A percentile compares a stretch with the other conserved stretches of the same genome.
Evolutionary conservation across 2,329 filamentous ascomycete species (phyloP).

Genomic region (Pseudogymnoascus sp.): DNA sequence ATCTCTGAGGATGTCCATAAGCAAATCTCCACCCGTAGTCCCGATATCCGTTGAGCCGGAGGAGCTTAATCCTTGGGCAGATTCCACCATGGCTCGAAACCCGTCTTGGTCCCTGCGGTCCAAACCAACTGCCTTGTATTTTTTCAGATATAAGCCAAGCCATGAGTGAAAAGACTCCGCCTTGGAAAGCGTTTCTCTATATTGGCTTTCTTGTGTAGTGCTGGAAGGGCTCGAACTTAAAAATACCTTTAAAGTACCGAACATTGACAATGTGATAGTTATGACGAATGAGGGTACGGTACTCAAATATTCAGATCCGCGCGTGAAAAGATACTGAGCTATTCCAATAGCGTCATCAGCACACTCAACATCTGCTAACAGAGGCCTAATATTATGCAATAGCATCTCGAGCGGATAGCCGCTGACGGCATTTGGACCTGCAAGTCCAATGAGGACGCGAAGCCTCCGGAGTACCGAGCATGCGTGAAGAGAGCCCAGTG

Average conservation of each 20-base stretch:
- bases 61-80: slow-evolving; percentile 57
- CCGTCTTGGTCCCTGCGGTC: slow-evolving; percentile 35
- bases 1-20: slow-evolving; percentile 73
- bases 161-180: slow-evolving; percentile 69
- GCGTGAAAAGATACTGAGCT: slow-evolving; percentile 70
- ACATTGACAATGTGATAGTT: slow-evolving; percentile 68
- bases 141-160: slow-evolving; percentile 61
- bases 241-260: slow-evolving; percentile 71
- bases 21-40: slow-evolving; percentile 68
- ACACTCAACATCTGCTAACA: slow-evolving; percentile 75
- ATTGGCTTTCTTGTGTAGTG: slow-evolving; percentile 78
- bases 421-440: slow-evolving; percentile 60
- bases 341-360: slow-evolving; percentile 85
- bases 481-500: slow-evolving; percentile 77
- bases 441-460: slow-evolving; percentile 69
- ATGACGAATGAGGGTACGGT: slow-evolving; percentile 66
- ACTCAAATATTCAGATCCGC: slow-evolving; percentile 56
- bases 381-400: slow-evolving; percentile 68
- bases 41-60: slow-evolving; percentile 61
- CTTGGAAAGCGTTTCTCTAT: slow-evolving; percentile 66
- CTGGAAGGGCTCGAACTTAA: slow-evolving; percentile 65
- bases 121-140: slow-evolving; percentile 49
- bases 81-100: slow-evolving; percentile 60
- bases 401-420: slow-evolving; percentile 89
- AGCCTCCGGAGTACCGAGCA: slow-evolving; percentile 83